These are phyloP conservation scores for Tremella yokohamensis DNA, from an alignment of 768 basidiomycete species.

Conservation along the genomic window DNA sequence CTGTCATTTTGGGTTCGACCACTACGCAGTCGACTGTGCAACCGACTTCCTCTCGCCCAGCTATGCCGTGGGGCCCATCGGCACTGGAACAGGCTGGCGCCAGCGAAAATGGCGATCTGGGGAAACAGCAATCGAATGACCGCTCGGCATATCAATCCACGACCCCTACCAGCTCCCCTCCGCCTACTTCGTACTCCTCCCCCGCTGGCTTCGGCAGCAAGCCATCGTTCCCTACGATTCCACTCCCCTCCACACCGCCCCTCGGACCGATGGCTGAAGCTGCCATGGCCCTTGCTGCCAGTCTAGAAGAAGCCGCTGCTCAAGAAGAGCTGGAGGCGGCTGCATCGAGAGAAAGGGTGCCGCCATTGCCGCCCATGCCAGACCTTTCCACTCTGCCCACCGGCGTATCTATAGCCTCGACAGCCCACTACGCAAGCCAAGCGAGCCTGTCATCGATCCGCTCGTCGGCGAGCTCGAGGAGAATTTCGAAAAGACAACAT, in stretches of 20 bases:
- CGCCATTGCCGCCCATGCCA: no score
- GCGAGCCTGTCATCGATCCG: not conserved
- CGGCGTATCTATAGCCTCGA: slow-evolving; percentile 13
- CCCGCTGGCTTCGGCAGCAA: no score
- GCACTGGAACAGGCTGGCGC: not conserved
- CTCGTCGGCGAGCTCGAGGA: not conserved
- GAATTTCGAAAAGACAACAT: no score
- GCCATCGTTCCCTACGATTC: not conserved
- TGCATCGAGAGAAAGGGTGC: no score
- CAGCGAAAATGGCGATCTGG: not conserved
- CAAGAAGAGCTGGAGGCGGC: no score
- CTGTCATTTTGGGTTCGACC: not conserved
- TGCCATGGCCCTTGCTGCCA: no score
- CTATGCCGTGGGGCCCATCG: not conserved
- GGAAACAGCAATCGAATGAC: not conserved
- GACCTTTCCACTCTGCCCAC: not conserved
- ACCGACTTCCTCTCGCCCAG: not conserved
- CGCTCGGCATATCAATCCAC: no score
- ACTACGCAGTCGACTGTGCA: not conserved
- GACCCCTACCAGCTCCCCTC: no score
- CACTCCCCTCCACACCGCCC: not conserved
- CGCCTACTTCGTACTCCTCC: no score
- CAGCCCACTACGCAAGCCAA: not conserved
- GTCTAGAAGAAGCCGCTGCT: no score
- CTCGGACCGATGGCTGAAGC: not conserved